Conservation (phyloP, 352 stramenopile genomes). For the Phytopythium montanum region DNA sequence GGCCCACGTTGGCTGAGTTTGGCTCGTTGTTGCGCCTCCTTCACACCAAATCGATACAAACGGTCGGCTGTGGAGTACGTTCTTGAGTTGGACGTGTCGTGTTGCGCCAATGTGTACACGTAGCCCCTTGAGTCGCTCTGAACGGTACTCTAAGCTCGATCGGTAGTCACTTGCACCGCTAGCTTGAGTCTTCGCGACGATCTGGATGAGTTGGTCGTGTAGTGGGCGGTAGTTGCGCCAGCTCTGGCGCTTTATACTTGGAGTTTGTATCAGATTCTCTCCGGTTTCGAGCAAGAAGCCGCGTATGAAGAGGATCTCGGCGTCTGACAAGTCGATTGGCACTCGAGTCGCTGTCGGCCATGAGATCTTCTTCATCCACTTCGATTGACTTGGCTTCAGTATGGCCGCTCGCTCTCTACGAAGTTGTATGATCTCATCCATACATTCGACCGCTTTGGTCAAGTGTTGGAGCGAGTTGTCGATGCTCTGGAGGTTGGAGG, state of each 20-base stretch:
- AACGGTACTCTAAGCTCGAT: constrained; percentile 10
- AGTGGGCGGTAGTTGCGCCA: constrained; percentile 47
- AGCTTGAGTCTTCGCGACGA: constrained; percentile 10
- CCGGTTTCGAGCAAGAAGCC: constrained; percentile 29
- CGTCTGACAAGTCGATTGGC: constrained; percentile 24
- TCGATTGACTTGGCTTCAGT: not conserved
- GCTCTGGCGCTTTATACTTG: constrained; percentile 20
- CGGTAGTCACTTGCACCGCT: not conserved
- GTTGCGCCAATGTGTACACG: constrained; percentile 45
- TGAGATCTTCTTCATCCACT: constrained; percentile 20
- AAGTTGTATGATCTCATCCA: constrained; percentile 31
- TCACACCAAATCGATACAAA: constrained; percentile 45
- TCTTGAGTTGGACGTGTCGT: constrained; percentile 24
- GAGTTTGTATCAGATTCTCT: constrained; percentile 26
- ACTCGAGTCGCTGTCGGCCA: constrained; percentile 26
- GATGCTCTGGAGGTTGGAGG: constrained; percentile 16
- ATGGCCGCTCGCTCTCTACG: constrained; percentile 9
- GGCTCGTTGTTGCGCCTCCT: constrained; percentile 22
- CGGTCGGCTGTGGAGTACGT: constrained; percentile 48
- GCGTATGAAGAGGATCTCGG: constrained; percentile 30
- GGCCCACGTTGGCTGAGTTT: constrained; percentile 42
- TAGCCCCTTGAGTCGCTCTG: constrained; percentile 30
- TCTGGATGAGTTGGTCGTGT: constrained; percentile 33
- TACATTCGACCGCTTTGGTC: constrained; percentile 12
- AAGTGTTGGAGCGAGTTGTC: constrained; percentile 18